Percentiles rank a stretch among this genome's conserved stretches.
These are phyloP conservation scores for Hypoxylon sp. DNA, from an alignment of 2,329 filamentous ascomycete genomes.

Conservation along the genomic window DNA sequence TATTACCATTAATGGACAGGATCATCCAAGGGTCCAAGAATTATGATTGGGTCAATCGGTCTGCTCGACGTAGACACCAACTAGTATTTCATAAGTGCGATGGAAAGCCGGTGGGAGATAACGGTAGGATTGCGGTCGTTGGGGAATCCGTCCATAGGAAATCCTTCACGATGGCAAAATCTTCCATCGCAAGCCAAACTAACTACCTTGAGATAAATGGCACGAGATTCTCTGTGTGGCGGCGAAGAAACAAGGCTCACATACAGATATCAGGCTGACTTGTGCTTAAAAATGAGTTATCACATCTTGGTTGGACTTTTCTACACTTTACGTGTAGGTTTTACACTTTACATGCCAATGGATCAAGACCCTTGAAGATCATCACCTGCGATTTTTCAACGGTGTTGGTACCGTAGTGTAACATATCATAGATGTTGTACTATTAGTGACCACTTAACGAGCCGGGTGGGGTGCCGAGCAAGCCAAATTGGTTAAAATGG, in stretches of 20 bases:
- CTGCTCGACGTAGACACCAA: slow-evolving; percentile 18
- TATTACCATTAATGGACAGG: slow-evolving; percentile 31
- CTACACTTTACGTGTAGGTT: neutral
- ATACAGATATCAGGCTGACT: slow-evolving; percentile 17
- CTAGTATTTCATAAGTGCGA: slow-evolving; percentile 16
- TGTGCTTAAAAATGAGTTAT: slow-evolving; percentile 9
- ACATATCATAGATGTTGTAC: slow-evolving; percentile 19
- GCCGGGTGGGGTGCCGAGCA: no score
- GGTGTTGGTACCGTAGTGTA: slow-evolving; percentile 19
- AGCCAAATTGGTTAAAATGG: no score
- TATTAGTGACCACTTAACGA: no score
- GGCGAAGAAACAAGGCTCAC: slow-evolving; percentile 26
- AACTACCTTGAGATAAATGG: slow-evolving; percentile 4
- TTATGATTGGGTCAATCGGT: slow-evolving; percentile 14
- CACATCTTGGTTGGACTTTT: slow-evolving; percentile 8
- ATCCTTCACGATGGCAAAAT: slow-evolving; percentile 39
- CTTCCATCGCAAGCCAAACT: slow-evolving; percentile 18
- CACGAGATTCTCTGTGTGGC: neutral
- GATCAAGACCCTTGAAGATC: slow-evolving; percentile 30
- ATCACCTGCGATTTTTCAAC: slow-evolving; percentile 25
- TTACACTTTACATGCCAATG: slow-evolving; percentile 9
- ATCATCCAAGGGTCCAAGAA: slow-evolving; percentile 36
- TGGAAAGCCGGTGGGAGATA: slow-evolving; percentile 17
- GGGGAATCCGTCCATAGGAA: slow-evolving; percentile 31
- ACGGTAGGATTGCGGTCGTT: slow-evolving; percentile 22